A percentile compares a stretch with the other conserved stretches of the same genome.
phyloP scores from a whole-genome alignment of 192 early-diverging fungal genomes.

The Coemansia sp. region DNA sequence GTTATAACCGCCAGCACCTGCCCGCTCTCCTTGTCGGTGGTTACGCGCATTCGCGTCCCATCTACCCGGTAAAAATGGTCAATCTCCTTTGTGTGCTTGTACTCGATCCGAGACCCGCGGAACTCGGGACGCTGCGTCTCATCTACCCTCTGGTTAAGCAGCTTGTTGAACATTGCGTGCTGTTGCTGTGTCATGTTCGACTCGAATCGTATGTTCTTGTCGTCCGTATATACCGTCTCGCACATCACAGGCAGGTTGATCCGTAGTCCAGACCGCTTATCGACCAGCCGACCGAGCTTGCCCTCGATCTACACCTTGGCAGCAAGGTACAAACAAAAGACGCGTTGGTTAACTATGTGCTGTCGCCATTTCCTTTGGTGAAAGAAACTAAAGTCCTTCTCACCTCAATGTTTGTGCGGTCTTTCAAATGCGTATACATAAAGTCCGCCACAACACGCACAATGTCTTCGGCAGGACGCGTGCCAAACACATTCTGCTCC shows the following conservation, averaged over 20 bases:
- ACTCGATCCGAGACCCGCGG: conserved; percentile 58
- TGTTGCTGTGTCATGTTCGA: conserved; percentile 86
- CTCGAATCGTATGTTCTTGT: conserved; percentile 59
- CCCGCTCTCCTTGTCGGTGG: conserved; percentile 61
- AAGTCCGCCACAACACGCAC: conserved; percentile 63
- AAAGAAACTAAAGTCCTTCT: not conserved
- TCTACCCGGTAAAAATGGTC: conserved; percentile 63
- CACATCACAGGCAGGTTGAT: conserved; percentile 61
- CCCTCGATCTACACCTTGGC: conserved; percentile 70
- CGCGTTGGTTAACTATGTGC: not conserved
- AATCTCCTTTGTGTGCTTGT: conserved; percentile 70
- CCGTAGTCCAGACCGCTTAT: conserved; percentile 60
- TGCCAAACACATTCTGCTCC: conserved; percentile 64
- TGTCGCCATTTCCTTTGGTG: no score
- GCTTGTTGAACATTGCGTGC: conserved; percentile 78
- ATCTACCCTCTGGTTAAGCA: conserved; percentile 73
- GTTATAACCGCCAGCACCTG: conserved; percentile 59
- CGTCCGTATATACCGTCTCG: conserved; percentile 56
- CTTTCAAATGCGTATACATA: conserved; percentile 56
- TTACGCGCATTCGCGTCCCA: conserved; percentile 59
- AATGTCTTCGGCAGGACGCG: conserved; percentile 61
- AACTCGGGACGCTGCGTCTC: conserved; percentile 48
- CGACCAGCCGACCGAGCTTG: conserved; percentile 80
- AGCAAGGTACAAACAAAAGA: not conserved
- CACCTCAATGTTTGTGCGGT: conserved; percentile 32